Conservation (phyloP, 106 monocot genomes). For the Alisma plantagoaquatica region DNA sequence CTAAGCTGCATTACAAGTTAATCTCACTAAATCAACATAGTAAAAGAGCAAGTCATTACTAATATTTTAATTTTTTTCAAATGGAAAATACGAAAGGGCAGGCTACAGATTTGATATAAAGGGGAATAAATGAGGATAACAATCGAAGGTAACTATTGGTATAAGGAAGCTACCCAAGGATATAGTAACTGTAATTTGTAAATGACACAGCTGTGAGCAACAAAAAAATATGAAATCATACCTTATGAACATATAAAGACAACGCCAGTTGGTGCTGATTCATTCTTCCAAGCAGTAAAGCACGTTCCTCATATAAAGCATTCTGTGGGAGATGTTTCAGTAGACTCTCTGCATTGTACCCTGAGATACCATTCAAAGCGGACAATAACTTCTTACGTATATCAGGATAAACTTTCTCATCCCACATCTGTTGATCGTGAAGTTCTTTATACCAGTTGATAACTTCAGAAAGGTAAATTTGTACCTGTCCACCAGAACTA, state of each 20-base stretch:
- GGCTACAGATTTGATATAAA: no score
- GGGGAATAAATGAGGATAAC: no score
- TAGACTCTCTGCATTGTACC: slow-evolving; percentile 54
- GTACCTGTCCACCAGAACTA: slow-evolving; percentile 43
- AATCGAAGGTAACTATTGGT: background rate
- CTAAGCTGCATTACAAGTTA: no score
- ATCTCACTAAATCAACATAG: slow-evolving; percentile 6
- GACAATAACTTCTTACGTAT: slow-evolving; percentile 79
- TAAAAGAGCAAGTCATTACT: background rate
- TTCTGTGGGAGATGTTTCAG: slow-evolving; percentile 72
- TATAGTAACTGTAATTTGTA: no score
- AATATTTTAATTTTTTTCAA: no score
- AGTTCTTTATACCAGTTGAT: slow-evolving; percentile 84
- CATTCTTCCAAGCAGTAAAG: slow-evolving; percentile 78
- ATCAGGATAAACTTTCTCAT: slow-evolving; percentile 58
- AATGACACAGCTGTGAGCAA: no score
- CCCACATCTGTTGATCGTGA: slow-evolving; percentile 69
- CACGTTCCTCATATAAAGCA: slow-evolving; percentile 88
- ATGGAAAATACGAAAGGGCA: no score
- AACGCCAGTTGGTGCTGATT: slow-evolving; percentile 90
- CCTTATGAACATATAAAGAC: slow-evolving; percentile 94
- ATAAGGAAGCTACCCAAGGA: no score
- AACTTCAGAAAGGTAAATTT: slow-evolving; percentile 97
- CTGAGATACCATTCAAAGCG: slow-evolving; percentile 64
- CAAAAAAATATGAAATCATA: slow-evolving; percentile 15